Conservation (phyloP, 2,329 filamentous ascomycete species). For the Sporothrix inflata region DNA sequence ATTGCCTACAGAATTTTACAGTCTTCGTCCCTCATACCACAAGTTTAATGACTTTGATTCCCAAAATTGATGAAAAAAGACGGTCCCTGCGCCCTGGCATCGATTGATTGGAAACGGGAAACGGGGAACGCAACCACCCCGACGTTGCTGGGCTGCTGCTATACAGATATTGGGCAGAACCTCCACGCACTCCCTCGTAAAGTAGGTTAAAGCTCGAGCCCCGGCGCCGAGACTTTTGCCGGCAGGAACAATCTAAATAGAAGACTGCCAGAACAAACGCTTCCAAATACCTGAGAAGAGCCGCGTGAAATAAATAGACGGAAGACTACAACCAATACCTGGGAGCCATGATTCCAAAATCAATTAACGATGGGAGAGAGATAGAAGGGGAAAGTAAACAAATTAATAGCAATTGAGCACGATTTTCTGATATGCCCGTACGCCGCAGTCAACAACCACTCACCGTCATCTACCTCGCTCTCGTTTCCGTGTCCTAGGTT, state of each 20-base stretch:
- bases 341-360: conserved; percentile 1
- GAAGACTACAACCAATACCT: not conserved
- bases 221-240: conserved; percentile 17
- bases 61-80: not conserved
- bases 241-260: not conserved
- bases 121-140: not conserved
- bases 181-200: not conserved
- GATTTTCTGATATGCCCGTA: not conserved
- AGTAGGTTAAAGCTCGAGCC: conserved; percentile 3
- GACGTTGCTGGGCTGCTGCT: not conserved
- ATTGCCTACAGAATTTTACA: no score
- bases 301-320: not conserved
- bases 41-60: no score
- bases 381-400: not conserved
- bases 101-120: not conserved
- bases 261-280: not conserved
- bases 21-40: no score
- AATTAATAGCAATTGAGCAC: not conserved
- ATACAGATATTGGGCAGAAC: not conserved
- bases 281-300: conserved; percentile 10
- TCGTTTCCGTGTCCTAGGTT: not conserved
- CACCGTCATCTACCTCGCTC: not conserved
- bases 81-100: not conserved
- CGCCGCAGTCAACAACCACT: not conserved
- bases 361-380: not conserved